phyloP scores from a whole-genome alignment of 768 basidiomycete species.

The Phlegmacium glaucopus region DNA sequence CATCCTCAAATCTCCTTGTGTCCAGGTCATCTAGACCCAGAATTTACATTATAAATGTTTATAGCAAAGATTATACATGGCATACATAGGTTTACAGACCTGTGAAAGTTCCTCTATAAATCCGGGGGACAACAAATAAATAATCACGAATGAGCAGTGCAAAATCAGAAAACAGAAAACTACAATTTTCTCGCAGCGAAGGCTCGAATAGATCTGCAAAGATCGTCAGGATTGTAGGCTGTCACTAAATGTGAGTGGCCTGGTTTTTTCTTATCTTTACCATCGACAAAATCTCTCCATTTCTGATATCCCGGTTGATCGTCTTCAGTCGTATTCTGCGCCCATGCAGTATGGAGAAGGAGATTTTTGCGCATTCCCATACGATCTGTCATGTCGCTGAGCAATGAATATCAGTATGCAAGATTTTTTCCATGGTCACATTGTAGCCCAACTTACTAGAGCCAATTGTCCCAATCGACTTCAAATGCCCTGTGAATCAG shows the following conservation, averaged over 20 bases:
- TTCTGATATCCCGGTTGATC: slow-evolving; percentile 48
- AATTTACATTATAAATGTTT: too few relatives aligned
- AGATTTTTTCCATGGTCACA: neutral
- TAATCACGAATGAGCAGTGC: neutral
- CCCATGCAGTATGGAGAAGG: slow-evolving; percentile 47
- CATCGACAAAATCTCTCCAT: too few relatives aligned
- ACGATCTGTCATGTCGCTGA: slow-evolving; percentile 77
- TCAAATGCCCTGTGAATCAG: slow-evolving; percentile 56
- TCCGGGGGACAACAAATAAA: neutral
- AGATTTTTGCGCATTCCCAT: slow-evolving; percentile 56
- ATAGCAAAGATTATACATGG: neutral
- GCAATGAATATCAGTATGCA: slow-evolving; percentile 5
- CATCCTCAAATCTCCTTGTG: neutral
- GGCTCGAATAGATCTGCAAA: slow-evolving; percentile 50
- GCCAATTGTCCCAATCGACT: slow-evolving; percentile 65
- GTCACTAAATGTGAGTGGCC: slow-evolving; percentile 12
- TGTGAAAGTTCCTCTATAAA: neutral
- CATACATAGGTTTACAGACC: neutral
- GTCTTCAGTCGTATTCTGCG: slow-evolving; percentile 38
- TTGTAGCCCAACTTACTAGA: slow-evolving; percentile 43
- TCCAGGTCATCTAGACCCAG: too few relatives aligned
- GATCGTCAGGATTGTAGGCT: slow-evolving; percentile 24
- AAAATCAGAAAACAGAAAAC: slow-evolving; percentile 1
- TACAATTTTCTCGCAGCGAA: slow-evolving; percentile 50
- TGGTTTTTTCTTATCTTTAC: too few relatives aligned